phyloP scores from a whole-genome alignment of 176 grass and related monocot genomes.

The Tillandsia leiboldiana region DNA sequence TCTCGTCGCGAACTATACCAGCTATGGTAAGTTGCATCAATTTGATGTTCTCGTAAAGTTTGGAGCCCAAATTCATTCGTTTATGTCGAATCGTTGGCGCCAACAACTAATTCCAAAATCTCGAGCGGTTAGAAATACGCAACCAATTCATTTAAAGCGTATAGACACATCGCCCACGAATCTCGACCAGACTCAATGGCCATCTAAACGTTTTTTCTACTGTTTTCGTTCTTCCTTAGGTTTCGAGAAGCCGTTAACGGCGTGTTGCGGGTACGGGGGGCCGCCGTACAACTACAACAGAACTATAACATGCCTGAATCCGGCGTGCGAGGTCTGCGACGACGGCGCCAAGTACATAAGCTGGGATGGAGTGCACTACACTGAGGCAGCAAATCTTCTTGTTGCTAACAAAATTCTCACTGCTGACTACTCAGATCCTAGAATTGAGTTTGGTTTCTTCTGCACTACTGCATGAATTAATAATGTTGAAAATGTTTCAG shows the following conservation, averaged over 20 bases:
- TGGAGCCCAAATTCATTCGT: no score
- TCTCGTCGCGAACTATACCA: conserved; percentile 55
- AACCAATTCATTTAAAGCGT: no score
- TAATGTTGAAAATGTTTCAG: not conserved
- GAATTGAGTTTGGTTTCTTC: conserved; percentile 35
- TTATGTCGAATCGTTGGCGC: no score
- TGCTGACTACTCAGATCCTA: conserved; percentile 43
- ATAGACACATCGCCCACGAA: no score
- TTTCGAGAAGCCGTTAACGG: conserved; percentile 74
- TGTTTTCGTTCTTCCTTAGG: conserved; percentile 15
- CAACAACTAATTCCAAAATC: no score
- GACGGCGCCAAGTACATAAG: conserved; percentile 66
- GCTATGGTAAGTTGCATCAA: conserved; percentile 38
- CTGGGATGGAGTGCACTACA: conserved; percentile 83
- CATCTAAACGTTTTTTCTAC: no score
- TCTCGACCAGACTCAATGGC: no score
- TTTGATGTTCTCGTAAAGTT: no score
- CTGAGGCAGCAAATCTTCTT: conserved; percentile 55
- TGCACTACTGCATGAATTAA: not conserved
- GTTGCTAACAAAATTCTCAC: conserved; percentile 46
- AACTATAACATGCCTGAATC: conserved; percentile 28
- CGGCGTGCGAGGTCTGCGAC: conserved; percentile 34
- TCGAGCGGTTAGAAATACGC: no score
- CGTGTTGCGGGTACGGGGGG: conserved; percentile 70
- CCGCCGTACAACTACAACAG: conserved; percentile 76